Percentiles rank a stretch among this genome's conserved stretches.
These are phyloP conservation scores for Pyrenopolyporus hunteri DNA, from an alignment of 495 filamentous ascomycete species.

Conservation along the genomic window DNA sequence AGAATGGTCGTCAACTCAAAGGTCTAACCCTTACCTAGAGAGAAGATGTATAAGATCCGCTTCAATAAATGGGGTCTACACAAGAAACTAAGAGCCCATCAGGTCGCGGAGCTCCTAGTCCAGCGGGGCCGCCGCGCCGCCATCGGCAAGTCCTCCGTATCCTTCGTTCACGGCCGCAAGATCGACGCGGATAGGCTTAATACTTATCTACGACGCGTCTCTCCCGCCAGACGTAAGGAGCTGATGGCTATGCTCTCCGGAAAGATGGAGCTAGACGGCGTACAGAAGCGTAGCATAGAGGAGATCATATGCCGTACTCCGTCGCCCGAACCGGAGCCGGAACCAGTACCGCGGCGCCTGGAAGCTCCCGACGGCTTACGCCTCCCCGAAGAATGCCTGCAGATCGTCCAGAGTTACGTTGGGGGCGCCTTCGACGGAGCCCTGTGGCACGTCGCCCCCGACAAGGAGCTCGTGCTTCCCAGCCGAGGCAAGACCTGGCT, in stretches of 20 bases:
- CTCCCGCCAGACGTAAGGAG: slow-evolving; percentile 22
- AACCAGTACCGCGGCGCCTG: slow-evolving; percentile 10
- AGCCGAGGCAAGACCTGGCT: slow-evolving; percentile 20
- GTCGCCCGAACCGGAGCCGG: slow-evolving; percentile 23
- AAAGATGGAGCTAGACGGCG: not conserved
- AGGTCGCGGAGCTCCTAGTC: slow-evolving; percentile 32
- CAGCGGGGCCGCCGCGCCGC: slow-evolving; percentile 28
- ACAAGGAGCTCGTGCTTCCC: slow-evolving; percentile 22
- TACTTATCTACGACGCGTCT: slow-evolving; percentile 27
- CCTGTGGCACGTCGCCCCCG: slow-evolving; percentile 16
- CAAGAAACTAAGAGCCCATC: slow-evolving; percentile 32
- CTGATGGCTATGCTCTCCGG: slow-evolving; percentile 19
- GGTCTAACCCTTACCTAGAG: slow-evolving; percentile 17
- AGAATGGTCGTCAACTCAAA: not conserved
- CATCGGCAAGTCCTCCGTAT: slow-evolving; percentile 47
- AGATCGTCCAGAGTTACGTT: slow-evolving; percentile 30
- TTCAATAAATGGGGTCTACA: slow-evolving; percentile 38
- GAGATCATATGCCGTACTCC: slow-evolving; percentile 35
- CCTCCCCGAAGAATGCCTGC: slow-evolving; percentile 36
- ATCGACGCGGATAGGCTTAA: slow-evolving; percentile 47
- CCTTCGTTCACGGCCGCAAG: slow-evolving; percentile 54
- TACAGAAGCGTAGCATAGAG: slow-evolving; percentile 22
- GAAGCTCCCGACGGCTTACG: slow-evolving; percentile 32
- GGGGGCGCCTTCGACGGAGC: slow-evolving; percentile 27
- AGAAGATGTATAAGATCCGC: slow-evolving; percentile 38